Evolutionary conservation across 2,329 filamentous ascomycete species (phyloP).

Genomic region (Amphichorda felina): DNA sequence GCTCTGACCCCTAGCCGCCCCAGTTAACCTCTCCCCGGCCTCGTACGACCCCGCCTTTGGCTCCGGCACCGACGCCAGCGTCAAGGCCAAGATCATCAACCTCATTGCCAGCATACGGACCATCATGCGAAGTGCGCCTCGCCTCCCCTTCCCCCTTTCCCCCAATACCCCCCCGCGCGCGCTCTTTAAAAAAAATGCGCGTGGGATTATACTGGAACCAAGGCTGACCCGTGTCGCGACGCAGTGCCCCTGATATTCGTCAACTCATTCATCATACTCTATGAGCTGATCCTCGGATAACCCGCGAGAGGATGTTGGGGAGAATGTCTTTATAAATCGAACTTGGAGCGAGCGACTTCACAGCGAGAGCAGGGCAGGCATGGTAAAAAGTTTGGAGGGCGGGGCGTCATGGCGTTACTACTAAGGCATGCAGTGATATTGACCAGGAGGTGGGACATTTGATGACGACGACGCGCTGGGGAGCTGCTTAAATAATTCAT

Average conservation of each 20-base stretch:
- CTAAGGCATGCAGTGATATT: too few relatives aligned
- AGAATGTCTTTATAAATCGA: not conserved
- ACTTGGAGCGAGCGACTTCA: too few relatives aligned
- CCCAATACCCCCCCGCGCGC: not conserved
- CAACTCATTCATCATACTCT: slow-evolving; percentile 73
- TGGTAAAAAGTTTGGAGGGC: too few relatives aligned
- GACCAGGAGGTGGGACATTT: too few relatives aligned
- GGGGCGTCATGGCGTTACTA: not conserved
- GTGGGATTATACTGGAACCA: too few relatives aligned
- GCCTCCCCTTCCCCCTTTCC: not conserved
- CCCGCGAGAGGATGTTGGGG: not conserved
- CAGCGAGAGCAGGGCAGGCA: not conserved
- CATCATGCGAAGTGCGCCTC: slow-evolving; percentile 67
- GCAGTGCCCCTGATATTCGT: slow-evolving; percentile 78
- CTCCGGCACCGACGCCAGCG: slow-evolving; percentile 56
- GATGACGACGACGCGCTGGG: too few relatives aligned
- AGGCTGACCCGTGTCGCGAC: not conserved
- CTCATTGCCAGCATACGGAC: slow-evolving; percentile 84
- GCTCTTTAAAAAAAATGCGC: too few relatives aligned
- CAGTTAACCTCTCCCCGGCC: slow-evolving; percentile 63
- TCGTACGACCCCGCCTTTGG: slow-evolving; percentile 71
- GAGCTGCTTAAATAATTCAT: too few relatives aligned
- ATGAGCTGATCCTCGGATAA: slow-evolving; percentile 60
- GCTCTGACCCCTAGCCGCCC: not conserved
- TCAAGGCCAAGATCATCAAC: slow-evolving; percentile 81